These are phyloP conservation scores for Verticillium klebahnii DNA, from an alignment of 2,329 filamentous ascomycete genomes.

Conservation along the genomic window DNA sequence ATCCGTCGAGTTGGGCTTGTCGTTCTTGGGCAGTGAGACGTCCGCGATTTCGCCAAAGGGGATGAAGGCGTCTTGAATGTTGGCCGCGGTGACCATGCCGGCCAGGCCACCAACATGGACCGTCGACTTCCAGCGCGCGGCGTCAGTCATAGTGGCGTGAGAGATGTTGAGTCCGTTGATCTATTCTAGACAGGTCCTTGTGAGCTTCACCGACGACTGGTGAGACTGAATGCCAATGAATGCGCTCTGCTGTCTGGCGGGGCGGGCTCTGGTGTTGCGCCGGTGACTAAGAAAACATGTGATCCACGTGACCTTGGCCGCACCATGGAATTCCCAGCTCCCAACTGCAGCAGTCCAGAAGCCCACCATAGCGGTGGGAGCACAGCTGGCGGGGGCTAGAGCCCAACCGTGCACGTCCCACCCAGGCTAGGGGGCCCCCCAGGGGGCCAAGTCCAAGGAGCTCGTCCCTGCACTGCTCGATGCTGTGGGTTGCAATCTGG, in stretches of 20 bases:
- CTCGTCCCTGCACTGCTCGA: constrained; percentile 6
- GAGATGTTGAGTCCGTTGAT: not conserved
- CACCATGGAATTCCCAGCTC: not conserved
- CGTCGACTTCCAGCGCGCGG: constrained; percentile 80
- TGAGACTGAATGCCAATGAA: constrained; percentile 2
- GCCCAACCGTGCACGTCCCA: not conserved
- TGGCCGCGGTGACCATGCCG: constrained; percentile 67
- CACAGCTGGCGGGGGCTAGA: not conserved
- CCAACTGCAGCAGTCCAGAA: not conserved
- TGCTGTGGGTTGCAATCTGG: constrained; percentile 15
- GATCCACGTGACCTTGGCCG: not conserved
- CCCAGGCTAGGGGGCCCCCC: not conserved
- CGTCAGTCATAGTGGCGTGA: constrained; percentile 63
- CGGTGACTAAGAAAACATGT: not conserved
- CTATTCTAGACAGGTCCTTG: not conserved
- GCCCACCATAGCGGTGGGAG: not conserved
- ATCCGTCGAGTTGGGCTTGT: constrained; percentile 72
- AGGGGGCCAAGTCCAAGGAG: not conserved
- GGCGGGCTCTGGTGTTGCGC: not conserved
- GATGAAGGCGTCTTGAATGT: constrained; percentile 85
- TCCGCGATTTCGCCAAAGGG: constrained; percentile 96
- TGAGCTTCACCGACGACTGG: not conserved
- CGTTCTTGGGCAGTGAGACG: constrained; percentile 83
- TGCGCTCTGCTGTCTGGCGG: constrained; percentile 2
- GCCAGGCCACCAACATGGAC: constrained; percentile 90